Conservation (phyloP, 805 yeast genomes). For the Ogataea methanolica region DNA sequence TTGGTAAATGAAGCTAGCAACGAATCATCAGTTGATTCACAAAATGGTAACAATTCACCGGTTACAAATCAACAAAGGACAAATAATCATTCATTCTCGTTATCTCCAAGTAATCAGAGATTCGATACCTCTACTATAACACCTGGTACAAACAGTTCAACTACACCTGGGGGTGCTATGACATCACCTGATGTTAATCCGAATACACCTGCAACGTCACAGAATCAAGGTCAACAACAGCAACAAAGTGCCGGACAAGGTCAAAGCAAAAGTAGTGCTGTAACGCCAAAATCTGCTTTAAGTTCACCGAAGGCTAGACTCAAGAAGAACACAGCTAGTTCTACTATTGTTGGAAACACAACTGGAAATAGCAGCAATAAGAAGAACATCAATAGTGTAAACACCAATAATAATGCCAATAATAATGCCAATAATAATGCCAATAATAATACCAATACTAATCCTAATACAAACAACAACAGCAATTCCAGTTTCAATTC, state of each 20-base stretch:
- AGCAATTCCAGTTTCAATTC: neutral
- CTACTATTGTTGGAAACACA: neutral
- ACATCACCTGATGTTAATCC: neutral
- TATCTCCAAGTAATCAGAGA: too few species aligned
- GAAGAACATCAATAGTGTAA: neutral
- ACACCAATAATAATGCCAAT: neutral
- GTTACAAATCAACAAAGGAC: too few species aligned
- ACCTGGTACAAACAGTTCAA: neutral
- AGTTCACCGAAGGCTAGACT: too few species aligned
- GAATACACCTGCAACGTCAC: neutral
- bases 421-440: too few species aligned
- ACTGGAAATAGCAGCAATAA: neutral
- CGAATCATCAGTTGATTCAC: neutral
- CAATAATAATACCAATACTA: neutral
- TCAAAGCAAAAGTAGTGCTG: too few species aligned
- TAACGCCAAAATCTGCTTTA: too few species aligned
- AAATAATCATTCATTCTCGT: too few species aligned
- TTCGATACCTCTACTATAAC: neutral
- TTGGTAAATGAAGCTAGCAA: too few species aligned
- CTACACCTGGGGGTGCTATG: neutral
- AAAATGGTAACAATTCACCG: too few species aligned
- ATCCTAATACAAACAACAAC: neutral
- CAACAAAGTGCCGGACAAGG: neutral
- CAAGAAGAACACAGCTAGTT: too few species aligned
- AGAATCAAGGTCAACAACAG: slow-evolving; percentile 1